Percentiles rank a stretch among this genome's conserved stretches.
phyloP scores from a whole-genome alignment of 2,329 filamentous ascomycete genomes.

The Berkeleyomyces rouxiae region DNA sequence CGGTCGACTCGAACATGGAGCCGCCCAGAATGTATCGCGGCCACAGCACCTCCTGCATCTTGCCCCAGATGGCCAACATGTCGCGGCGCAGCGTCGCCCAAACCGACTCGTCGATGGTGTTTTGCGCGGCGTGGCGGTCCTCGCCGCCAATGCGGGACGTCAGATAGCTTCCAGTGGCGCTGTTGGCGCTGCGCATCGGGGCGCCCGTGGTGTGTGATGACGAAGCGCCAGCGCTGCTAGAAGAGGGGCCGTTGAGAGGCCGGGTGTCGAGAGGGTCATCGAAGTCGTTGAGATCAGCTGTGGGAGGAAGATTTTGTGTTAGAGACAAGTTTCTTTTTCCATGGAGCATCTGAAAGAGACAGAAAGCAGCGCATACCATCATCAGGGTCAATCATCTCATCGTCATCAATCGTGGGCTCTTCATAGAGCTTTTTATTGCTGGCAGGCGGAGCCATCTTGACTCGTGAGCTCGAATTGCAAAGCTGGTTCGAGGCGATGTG shows the following conservation, averaged over 20 bases:
- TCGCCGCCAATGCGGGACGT: constrained; percentile 84
- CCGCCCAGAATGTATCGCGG: constrained; percentile 78
- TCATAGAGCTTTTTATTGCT: constrained; percentile 11
- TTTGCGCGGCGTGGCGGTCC: constrained; percentile 73
- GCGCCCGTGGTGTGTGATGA: background rate
- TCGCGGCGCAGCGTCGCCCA: constrained; percentile 95
- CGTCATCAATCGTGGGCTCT: constrained; percentile 37
- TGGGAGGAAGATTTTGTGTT: background rate
- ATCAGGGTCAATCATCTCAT: constrained; percentile 64
- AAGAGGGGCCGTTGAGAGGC: constrained; percentile 52
- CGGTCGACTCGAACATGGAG: constrained; percentile 42
- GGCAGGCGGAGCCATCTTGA: constrained; percentile 13
- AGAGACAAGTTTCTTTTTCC: background rate
- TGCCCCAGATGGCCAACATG: constrained; percentile 85
- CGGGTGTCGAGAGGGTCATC: constrained; percentile 73
- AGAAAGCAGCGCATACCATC: constrained; percentile 39
- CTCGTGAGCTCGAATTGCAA: background rate
- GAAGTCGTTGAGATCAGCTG: constrained; percentile 79
- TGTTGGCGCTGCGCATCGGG: constrained; percentile 19
- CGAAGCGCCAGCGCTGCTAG: constrained; percentile 24
- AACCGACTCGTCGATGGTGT: constrained; percentile 92
- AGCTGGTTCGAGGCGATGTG: background rate
- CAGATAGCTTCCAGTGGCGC: constrained; percentile 61
- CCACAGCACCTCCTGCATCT: constrained; percentile 93
- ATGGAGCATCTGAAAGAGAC: background rate